phyloP scores from a whole-genome alignment of 345 rosid species.

The Eutrema yunnanense region DNA sequence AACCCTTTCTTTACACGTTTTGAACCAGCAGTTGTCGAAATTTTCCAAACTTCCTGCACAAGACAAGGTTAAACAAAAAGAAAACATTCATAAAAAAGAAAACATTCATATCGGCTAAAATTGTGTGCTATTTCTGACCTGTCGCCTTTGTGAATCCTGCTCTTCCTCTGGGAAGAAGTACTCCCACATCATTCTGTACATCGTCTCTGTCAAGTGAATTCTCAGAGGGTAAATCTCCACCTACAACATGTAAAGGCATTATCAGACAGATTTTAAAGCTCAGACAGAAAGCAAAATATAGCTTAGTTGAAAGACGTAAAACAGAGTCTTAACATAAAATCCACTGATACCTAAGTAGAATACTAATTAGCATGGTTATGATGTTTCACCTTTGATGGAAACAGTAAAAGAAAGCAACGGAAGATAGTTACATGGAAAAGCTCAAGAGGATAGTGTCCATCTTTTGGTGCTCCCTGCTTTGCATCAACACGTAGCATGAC shows the following conservation, averaged over 20 bases:
- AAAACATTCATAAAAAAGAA: neutral
- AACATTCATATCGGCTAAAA: neutral
- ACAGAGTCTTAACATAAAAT: neutral
- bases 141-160: constrained; percentile 94
- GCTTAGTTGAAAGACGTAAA: neutral
- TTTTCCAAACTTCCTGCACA: constrained; percentile 91
- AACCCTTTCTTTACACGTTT: constrained; percentile 81
- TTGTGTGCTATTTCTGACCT: constrained; percentile 40
- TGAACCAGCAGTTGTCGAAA: constrained; percentile 77
- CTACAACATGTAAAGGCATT: constrained; percentile 29
- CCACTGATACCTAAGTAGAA: neutral
- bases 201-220: constrained; percentile 94
- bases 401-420: neutral
- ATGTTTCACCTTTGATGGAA: neutral
- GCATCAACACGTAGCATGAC: constrained; percentile 92
- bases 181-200: constrained; percentile 98
- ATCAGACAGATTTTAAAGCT: neutral
- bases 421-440: constrained; percentile 61
- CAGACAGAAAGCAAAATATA: neutral
- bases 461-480: constrained; percentile 89
- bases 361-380: neutral
- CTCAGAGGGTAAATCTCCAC: constrained; percentile 95
- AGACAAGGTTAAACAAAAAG: constrained; percentile 3
- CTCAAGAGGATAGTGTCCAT: constrained; percentile 83
- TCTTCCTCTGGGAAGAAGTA: constrained; percentile 97